A percentile compares a stretch with the other conserved stretches of the same genome.
Conservation (phyloP, 768 basidiomycete species). For the Tubosaeta sp. region DNA sequence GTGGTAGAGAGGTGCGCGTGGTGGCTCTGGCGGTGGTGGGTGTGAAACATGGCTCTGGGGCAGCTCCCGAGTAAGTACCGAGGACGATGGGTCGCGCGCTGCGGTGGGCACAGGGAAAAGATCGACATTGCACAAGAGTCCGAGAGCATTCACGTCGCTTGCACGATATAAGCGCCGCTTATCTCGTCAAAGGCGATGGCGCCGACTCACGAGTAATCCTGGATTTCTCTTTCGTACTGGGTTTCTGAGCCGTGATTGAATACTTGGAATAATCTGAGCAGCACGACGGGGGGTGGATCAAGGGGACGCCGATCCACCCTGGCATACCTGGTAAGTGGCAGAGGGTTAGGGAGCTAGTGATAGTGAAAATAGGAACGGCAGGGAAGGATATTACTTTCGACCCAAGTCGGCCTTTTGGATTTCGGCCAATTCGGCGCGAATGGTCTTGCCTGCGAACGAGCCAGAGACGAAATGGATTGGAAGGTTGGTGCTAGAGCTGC, state of each 20-base stretch:
- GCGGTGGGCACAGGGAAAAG: conserved; percentile 55
- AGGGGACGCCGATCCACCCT: conserved; percentile 62
- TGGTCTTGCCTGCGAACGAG: conserved; percentile 53
- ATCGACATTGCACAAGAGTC: conserved; percentile 74
- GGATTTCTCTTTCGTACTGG: conserved; percentile 46
- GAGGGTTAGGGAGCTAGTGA: conserved; percentile 3
- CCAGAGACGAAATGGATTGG: conserved; percentile 57
- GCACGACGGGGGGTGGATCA: conserved; percentile 60
- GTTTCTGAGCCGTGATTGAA: conserved; percentile 35
- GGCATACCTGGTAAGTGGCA: conserved; percentile 41
- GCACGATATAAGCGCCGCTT: conserved; percentile 7
- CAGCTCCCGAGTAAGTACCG: conserved; percentile 7
- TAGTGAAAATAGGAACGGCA: not conserved
- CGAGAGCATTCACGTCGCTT: conserved; percentile 60
- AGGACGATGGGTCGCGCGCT: conserved; percentile 5
- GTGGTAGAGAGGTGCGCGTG: conserved; percentile 13
- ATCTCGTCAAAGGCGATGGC: not conserved
- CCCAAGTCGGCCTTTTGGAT: conserved; percentile 66
- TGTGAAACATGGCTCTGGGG: conserved; percentile 12
- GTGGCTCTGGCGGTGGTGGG: conserved; percentile 2
- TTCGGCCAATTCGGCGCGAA: conserved; percentile 54
- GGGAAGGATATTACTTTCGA: conserved; percentile 49
- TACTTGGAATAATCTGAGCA: conserved; percentile 50
- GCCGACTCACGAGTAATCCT: conserved; percentile 44
- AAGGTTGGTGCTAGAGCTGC: conserved; percentile 23